These are phyloP conservation scores for Acmispon strigosus DNA, from an alignment of 306 rosid species.

Conservation along the genomic window DNA sequence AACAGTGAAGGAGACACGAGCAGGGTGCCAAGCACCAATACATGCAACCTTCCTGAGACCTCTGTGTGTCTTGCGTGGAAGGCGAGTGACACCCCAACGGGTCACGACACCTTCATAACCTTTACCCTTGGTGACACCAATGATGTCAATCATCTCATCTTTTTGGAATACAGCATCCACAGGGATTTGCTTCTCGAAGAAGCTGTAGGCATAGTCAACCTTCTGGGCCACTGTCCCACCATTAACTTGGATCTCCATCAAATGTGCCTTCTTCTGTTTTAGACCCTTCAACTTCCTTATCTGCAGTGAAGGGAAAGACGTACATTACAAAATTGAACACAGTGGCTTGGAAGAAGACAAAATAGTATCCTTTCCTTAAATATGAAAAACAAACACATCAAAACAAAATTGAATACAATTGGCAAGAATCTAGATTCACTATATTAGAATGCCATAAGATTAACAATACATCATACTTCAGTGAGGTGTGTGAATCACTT, in stretches of 20 bases:
- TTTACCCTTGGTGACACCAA: constrained; percentile 87
- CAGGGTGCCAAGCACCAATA: constrained; percentile 97
- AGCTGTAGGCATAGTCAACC: constrained; percentile 63
- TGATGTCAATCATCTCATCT: constrained; percentile 81
- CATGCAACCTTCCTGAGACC: constrained; percentile 93
- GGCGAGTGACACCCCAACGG: constrained; percentile 91
- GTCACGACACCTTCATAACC: constrained; percentile 93
- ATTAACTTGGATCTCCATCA: constrained; percentile 84
- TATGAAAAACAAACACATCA: neutral
- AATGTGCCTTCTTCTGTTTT: constrained; percentile 84
- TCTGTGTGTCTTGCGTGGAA: constrained; percentile 84
- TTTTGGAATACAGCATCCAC: constrained; percentile 79
- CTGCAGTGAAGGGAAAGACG: constrained; percentile 15
- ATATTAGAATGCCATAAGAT: neutral
- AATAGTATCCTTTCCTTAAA: neutral
- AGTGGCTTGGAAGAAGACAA: neutral
- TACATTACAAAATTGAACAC: neutral
- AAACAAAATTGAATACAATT: neutral
- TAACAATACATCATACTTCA: neutral
- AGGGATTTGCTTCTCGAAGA: constrained; percentile 79
- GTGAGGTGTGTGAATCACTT: too few species aligned
- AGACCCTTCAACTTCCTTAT: constrained; percentile 79
- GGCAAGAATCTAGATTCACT: neutral
- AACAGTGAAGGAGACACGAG: constrained; percentile 80
- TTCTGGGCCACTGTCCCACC: constrained; percentile 67